phyloP scores from a whole-genome alignment of 805 yeast species.

The Scheffersomyces spartinae region DNA sequence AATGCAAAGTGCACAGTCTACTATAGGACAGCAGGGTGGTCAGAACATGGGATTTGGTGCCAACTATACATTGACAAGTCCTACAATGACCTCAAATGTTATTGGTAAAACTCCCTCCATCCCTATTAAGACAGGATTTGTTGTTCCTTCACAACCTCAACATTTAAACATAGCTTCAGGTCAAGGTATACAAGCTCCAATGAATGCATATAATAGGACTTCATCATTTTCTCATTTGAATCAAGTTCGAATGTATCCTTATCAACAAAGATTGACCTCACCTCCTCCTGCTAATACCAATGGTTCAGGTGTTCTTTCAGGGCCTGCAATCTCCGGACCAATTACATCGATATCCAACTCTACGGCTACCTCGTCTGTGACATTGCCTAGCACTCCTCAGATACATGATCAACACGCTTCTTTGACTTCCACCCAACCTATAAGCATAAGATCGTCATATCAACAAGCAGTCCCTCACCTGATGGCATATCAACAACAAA shows the following conservation, averaged over 20 bases:
- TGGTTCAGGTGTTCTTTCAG: no score
- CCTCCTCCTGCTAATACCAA: no score
- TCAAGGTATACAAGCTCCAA: no score
- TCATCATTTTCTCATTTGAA: no score
- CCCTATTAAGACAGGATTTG: constrained; percentile 5
- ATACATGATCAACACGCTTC: constrained; percentile 1
- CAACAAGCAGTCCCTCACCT: constrained; percentile 6
- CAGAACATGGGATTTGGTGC: not conserved
- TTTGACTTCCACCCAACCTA: no score
- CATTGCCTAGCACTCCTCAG: not conserved
- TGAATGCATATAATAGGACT: no score
- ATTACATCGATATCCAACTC: constrained; percentile 1
- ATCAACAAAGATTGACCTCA: constrained; percentile 20
- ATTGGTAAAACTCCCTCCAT: constrained; percentile 3
- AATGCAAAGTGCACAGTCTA: no score
- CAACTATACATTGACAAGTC: constrained; percentile 1
- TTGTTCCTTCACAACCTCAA: constrained; percentile 3
- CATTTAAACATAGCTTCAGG: constrained; percentile 2
- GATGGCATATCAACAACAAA: constrained; percentile 20
- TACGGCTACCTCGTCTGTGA: not conserved
- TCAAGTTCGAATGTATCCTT: constrained; percentile 26
- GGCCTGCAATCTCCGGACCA: constrained; percentile 2
- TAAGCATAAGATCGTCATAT: not conserved
- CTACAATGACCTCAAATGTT: constrained; percentile 2
- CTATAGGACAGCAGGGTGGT: not conserved